Percentiles rank a stretch among this genome's conserved stretches.
Conservation (phyloP, 1,284 basidiomycete species). For the Exobasidium rhododendri region DNA sequence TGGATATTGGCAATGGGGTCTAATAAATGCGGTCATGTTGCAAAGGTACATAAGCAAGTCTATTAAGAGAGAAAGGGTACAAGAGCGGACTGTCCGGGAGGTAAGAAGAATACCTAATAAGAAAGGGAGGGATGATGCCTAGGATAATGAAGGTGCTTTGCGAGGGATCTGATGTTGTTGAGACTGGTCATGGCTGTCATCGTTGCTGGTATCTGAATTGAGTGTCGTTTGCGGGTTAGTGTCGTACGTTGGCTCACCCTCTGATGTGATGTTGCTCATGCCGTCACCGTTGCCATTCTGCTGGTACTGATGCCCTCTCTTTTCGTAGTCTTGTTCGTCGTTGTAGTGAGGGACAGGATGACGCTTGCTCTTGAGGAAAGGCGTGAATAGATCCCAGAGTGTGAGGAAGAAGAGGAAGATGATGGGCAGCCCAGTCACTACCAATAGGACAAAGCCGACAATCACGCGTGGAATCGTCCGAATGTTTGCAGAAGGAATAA, state of each 20-base stretch:
- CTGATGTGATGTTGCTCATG: no score
- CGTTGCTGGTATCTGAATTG: not conserved
- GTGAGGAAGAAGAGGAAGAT: slow-evolving; percentile 45
- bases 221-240: not conserved
- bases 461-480: slow-evolving; percentile 50
- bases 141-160: no score
- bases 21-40: no score
- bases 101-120: not conserved
- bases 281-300: no score
- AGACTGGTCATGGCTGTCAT: not conserved
- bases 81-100: no score
- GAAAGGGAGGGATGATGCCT: not conserved
- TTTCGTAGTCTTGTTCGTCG: no score
- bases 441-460: slow-evolving; percentile 48
- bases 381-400: slow-evolving; percentile 35
- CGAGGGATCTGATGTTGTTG: not conserved
- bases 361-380: slow-evolving; percentile 25
- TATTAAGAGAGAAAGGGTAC: not conserved
- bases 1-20: no score
- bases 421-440: slow-evolving; percentile 44
- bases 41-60: no score
- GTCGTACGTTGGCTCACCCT: no score
- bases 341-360: not conserved
- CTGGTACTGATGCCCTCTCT: no score
- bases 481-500: slow-evolving; percentile 41